A percentile compares a stretch with the other conserved stretches of the same genome.
Conservation (phyloP, 805 yeast genomes). For the Candida patagonica region DNA sequence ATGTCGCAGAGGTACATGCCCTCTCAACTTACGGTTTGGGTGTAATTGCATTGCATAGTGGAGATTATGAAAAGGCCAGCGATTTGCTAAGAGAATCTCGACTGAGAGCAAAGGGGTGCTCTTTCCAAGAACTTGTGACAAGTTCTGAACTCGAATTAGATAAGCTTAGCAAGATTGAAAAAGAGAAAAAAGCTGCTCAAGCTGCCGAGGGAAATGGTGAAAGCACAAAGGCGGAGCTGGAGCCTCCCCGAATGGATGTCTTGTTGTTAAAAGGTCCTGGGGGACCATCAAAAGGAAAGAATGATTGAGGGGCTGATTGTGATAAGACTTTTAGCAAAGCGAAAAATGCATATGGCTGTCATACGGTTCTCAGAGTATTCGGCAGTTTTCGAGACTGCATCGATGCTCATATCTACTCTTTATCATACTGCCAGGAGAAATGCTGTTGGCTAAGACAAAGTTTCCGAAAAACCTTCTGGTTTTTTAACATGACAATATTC, state of each 20-base stretch:
- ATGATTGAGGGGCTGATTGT: neutral
- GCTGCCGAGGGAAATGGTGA: neutral
- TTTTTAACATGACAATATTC: too few relatives aligned
- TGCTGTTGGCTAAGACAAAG: too few relatives aligned
- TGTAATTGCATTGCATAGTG: constrained; percentile 57
- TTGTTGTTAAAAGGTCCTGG: neutral
- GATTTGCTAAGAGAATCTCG: constrained; percentile 59
- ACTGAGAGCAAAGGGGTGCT: constrained; percentile 57
- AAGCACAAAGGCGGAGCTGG: neutral
- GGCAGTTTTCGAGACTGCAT: neutral
- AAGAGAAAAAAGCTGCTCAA: neutral
- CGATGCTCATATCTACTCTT: too few relatives aligned
- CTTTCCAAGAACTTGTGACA: constrained; percentile 49
- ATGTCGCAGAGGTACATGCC: constrained; percentile 59
- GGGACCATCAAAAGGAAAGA: neutral
- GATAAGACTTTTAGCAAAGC: too few relatives aligned
- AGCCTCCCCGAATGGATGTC: neutral
- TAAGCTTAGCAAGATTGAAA: neutral
- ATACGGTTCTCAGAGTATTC: neutral
- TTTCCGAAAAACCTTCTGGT: too few relatives aligned
- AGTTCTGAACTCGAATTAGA: constrained; percentile 60
- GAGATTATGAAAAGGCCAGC: constrained; percentile 49
- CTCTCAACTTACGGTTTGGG: constrained; percentile 81
- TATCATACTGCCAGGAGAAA: too few relatives aligned
- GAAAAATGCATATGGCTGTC: too few relatives aligned